These are phyloP conservation scores for Hypoxylon sp. DNA, from an alignment of 2,329 filamentous ascomycete species.

Conservation along the genomic window DNA sequence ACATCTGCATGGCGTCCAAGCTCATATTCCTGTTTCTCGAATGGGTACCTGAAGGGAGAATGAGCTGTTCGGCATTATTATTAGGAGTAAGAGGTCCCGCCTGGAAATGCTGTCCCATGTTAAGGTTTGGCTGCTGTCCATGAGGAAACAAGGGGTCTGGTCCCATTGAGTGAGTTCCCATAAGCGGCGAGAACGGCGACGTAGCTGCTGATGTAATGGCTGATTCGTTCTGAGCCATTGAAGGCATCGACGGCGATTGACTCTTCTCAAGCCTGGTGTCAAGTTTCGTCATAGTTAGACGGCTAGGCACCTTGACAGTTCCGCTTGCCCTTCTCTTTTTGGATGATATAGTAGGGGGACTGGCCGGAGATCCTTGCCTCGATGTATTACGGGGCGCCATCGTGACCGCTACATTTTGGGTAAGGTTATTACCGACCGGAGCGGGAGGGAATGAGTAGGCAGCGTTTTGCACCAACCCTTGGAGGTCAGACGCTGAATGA, in stretches of 20 bases:
- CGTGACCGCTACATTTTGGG: conserved; percentile 54
- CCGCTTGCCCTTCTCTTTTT: conserved; percentile 88
- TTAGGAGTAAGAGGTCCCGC: conserved; percentile 75
- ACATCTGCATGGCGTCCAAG: conserved; percentile 74
- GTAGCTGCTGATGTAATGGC: conserved; percentile 55
- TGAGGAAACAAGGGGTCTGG: conserved; percentile 51
- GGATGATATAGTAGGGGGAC: conserved; percentile 71
- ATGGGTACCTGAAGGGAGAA: conserved; percentile 58
- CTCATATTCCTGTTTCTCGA: conserved; percentile 69
- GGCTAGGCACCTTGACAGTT: conserved; percentile 75
- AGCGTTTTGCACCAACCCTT: conserved; percentile 65
- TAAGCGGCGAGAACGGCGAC: conserved; percentile 66
- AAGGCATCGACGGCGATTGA: conserved; percentile 56
- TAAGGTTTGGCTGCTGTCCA: conserved; percentile 43
- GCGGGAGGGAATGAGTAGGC: conserved; percentile 54
- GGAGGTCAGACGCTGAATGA: conserved; percentile 72
- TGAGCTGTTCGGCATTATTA: conserved; percentile 65
- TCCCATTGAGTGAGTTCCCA: conserved; percentile 57
- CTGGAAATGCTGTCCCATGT: conserved; percentile 57
- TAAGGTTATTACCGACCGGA: conserved; percentile 41
- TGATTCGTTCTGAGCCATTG: conserved; percentile 46
- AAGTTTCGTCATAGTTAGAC: conserved; percentile 83
- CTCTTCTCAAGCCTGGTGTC: conserved; percentile 79
- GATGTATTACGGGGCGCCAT: conserved; percentile 73
- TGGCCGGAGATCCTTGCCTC: conserved; percentile 77